phyloP scores from a whole-genome alignment of 768 basidiomycete genomes.

The Daedaleopsis nitida region DNA sequence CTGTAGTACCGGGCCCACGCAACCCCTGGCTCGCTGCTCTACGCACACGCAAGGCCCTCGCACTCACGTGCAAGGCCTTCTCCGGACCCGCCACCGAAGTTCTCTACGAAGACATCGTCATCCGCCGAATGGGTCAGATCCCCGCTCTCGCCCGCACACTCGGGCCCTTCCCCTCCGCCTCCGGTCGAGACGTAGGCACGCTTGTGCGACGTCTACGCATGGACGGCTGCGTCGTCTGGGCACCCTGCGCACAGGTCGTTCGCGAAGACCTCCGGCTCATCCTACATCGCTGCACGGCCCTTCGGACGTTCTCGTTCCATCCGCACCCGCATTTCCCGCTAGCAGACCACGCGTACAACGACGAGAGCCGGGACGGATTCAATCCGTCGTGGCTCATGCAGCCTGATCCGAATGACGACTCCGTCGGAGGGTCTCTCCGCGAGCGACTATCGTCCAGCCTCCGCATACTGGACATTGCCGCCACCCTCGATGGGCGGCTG shows the following conservation, averaged over 20 bases:
- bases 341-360: neutral
- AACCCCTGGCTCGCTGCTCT: slow-evolving; percentile 7
- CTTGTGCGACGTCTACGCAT: slow-evolving; percentile 3
- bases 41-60: slow-evolving; percentile 8
- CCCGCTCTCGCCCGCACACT: slow-evolving; percentile 13
- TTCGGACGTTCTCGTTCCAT: slow-evolving; percentile 6
- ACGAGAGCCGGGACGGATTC: neutral
- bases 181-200: neutral
- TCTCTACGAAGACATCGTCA: slow-evolving; percentile 14
- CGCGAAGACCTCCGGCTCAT: slow-evolving; percentile 1
- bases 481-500: neutral
- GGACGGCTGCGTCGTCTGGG: slow-evolving; percentile 7
- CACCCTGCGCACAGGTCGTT: slow-evolving; percentile 1
- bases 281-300: slow-evolving; percentile 1
- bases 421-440: neutral
- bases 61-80: slow-evolving; percentile 6
- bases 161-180: neutral
- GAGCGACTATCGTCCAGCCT: neutral
- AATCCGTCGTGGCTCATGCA: slow-evolving; percentile 8
- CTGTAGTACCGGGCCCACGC: neutral
- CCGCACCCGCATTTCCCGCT: neutral
- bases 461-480: neutral
- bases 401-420: neutral
- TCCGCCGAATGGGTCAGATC: slow-evolving; percentile 17
- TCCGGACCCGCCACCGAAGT: slow-evolving; percentile 8